These are phyloP conservation scores for Penicillium flavigenum DNA, from an alignment of 495 filamentous ascomycete genomes.

Conservation along the genomic window DNA sequence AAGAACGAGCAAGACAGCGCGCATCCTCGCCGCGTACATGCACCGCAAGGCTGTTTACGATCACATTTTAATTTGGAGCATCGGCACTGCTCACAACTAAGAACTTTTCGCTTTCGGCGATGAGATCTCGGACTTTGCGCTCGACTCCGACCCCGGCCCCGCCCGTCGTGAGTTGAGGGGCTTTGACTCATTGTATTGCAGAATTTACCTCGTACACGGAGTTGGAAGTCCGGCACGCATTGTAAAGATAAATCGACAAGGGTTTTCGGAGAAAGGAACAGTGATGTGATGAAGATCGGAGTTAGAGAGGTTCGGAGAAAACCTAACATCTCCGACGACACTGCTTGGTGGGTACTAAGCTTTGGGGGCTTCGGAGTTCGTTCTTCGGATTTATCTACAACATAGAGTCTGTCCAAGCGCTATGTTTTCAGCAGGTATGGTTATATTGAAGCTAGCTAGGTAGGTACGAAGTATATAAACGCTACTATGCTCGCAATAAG, in stretches of 20 bases:
- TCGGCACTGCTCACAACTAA: slow-evolving; percentile 23
- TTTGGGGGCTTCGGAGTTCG: too few relatives aligned
- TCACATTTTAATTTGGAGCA: slow-evolving; percentile 26
- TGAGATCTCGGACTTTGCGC: background rate
- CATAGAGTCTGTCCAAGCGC: too few relatives aligned
- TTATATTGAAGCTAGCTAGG: too few relatives aligned
- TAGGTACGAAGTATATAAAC: too few relatives aligned
- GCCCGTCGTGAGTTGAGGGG: background rate
- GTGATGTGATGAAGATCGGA: background rate
- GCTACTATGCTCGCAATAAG: too few relatives aligned
- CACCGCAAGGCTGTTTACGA: slow-evolving; percentile 22
- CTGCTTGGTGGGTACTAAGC: too few relatives aligned
- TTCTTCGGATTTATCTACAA: too few relatives aligned
- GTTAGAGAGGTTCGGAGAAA: background rate
- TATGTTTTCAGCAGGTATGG: too few relatives aligned
- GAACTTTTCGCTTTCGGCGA: slow-evolving; percentile 19
- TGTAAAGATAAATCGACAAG: background rate
- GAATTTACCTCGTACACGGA: background rate
- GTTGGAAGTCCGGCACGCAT: background rate
- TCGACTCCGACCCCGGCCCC: background rate
- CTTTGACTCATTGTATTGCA: background rate
- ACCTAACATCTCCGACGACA: too few relatives aligned
- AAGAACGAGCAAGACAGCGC: slow-evolving; percentile 5
- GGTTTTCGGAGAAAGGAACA: too few relatives aligned
- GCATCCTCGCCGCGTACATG: slow-evolving; percentile 16